Conservation (phyloP, 2,329 filamentous ascomycete species). For the Ophiostoma fasciatum region DNA sequence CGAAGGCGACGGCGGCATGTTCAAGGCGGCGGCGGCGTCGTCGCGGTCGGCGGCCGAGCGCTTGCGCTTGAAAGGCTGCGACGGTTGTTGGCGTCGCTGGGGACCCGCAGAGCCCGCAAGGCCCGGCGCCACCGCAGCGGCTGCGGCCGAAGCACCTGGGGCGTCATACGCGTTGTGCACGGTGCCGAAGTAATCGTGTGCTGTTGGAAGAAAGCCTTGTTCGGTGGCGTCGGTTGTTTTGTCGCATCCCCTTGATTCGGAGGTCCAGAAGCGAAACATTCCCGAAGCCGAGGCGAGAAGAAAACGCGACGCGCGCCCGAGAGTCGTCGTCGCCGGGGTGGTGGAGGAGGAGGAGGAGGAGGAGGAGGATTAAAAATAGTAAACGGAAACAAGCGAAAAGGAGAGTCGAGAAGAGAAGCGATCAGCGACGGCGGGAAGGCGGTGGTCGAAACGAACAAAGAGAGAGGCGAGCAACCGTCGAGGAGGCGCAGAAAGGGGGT, state of each 20-base stretch:
- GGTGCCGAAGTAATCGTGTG: constrained; percentile 17
- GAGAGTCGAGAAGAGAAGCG: background rate
- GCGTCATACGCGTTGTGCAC: constrained; percentile 6
- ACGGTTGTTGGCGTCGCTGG: too few species aligned
- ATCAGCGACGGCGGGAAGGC: too few species aligned
- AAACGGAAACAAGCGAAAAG: background rate
- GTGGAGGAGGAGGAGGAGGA: background rate
- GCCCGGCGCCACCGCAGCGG: constrained; percentile 1
- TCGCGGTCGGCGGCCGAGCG: too few species aligned
- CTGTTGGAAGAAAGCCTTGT: too few species aligned
- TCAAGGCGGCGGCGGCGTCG: background rate
- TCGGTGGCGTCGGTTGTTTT: constrained; percentile 29
- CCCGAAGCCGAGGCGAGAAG: constrained; percentile 22
- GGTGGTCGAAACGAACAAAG: too few species aligned
- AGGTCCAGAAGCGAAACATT: constrained; percentile 50
- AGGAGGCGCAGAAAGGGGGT: too few species aligned
- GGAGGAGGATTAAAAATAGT: background rate
- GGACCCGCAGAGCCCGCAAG: background rate
- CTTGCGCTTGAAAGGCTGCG: constrained; percentile 11
- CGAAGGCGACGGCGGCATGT: constrained; percentile 7
- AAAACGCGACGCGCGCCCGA: constrained; percentile 4
- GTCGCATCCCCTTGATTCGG: constrained; percentile 43
- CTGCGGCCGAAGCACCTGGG: constrained; percentile 1
- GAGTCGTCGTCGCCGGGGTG: background rate
- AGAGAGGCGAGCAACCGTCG: too few species aligned